phyloP scores from a whole-genome alignment of 805 yeast species.

The Candida wancherniae region DNA sequence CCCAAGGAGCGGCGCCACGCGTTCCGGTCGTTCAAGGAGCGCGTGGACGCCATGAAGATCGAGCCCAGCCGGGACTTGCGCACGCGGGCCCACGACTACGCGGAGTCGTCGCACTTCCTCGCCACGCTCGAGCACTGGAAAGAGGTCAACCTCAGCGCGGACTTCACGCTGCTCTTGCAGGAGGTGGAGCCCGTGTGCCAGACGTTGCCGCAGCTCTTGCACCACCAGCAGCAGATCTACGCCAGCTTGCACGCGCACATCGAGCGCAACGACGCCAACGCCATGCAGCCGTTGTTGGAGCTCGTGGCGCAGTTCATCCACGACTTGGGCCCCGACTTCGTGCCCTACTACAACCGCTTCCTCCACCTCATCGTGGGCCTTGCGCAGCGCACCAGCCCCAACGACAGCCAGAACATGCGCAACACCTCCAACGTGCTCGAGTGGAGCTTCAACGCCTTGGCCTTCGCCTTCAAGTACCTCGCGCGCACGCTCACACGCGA shows the following conservation, averaged over 20 bases:
- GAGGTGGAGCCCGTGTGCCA: constrained; percentile 52
- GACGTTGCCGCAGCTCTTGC: constrained; percentile 75
- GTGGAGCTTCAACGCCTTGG: constrained; percentile 78
- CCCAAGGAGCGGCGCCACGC: constrained; percentile 45
- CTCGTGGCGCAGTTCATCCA: constrained; percentile 77
- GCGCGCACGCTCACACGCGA: constrained; percentile 60
- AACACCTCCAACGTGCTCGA: constrained; percentile 66
- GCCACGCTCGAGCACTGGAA: constrained; percentile 82
- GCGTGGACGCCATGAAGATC: constrained; percentile 77
- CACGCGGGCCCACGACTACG: constrained; percentile 62
- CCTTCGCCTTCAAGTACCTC: constrained; percentile 85
- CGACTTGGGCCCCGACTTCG: constrained; percentile 88
- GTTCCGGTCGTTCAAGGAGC: constrained; percentile 74
- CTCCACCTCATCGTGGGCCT: constrained; percentile 48
- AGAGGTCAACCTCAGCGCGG: constrained; percentile 74
- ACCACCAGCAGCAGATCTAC: constrained; percentile 61
- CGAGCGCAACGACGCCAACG: constrained; percentile 54
- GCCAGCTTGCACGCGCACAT: constrained; percentile 45
- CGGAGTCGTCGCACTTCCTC: constrained; percentile 71
- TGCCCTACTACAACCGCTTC: constrained; percentile 58
- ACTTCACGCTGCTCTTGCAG: constrained; percentile 59
- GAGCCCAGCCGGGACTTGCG: constrained; percentile 59
- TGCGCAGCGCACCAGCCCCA: constrained; percentile 33
- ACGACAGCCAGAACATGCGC: constrained; percentile 48
- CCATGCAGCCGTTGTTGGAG: constrained; percentile 80